Conservation (phyloP, 441 rosid species). For the Macaranga tanarius region DNA sequence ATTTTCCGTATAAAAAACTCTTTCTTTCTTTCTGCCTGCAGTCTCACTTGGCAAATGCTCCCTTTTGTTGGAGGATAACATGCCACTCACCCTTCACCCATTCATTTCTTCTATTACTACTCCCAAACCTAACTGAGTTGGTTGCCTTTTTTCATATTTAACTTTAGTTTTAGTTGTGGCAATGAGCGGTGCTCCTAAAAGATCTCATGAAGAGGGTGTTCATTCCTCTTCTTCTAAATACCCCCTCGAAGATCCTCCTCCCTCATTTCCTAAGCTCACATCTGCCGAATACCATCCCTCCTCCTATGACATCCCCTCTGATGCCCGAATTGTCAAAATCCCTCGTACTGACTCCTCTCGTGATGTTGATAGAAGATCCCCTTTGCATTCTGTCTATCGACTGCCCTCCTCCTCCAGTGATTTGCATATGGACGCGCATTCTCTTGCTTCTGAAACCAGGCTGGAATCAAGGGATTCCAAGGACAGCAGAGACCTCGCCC, state of each 20-base stretch:
- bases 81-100: background rate
- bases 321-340: slow-evolving; percentile 59
- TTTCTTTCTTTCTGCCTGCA: background rate
- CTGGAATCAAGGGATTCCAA: slow-evolving; percentile 64
- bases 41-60: slow-evolving; percentile 19
- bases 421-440: slow-evolving; percentile 56
- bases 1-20: background rate
- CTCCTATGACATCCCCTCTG: slow-evolving; percentile 55
- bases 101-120: background rate
- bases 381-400: slow-evolving; percentile 60
- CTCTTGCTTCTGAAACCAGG: slow-evolving; percentile 45
- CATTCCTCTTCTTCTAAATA: slow-evolving; percentile 71
- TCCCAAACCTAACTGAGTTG: background rate
- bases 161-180: background rate
- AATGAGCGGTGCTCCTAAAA: slow-evolving; percentile 90
- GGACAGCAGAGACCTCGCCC: slow-evolving; percentile 50
- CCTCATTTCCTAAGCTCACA: slow-evolving; percentile 60
- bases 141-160: too few species aligned
- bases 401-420: slow-evolving; percentile 58
- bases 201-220: slow-evolving; percentile 79
- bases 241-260: slow-evolving; percentile 63
- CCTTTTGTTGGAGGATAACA: background rate
- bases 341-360: slow-evolving; percentile 64
- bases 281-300: slow-evolving; percentile 50
- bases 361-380: slow-evolving; percentile 81